phyloP scores from a whole-genome alignment of 371 early-diverging fungal genomes.

The Haplosporangium sp. region DNA sequence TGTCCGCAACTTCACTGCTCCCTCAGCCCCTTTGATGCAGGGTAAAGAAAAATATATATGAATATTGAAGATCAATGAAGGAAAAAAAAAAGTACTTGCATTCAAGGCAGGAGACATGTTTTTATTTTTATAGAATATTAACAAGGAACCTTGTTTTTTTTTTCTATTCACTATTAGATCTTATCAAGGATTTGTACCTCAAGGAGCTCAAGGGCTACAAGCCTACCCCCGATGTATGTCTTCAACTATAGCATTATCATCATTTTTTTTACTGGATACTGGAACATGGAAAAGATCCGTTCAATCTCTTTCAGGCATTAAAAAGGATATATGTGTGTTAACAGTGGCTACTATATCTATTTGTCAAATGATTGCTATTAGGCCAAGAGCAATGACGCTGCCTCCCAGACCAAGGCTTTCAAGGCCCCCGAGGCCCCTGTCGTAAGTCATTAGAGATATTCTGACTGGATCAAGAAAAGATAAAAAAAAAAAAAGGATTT shows the following conservation, averaged over 20 bases:
- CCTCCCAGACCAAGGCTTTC: slow-evolving; percentile 56
- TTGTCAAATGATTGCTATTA: no score
- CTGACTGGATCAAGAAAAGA: no score
- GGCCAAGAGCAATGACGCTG: slow-evolving; percentile 46
- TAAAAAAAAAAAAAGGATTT: no score
- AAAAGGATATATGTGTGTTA: not conserved
- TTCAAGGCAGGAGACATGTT: no score
- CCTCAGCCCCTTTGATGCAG: slow-evolving; percentile 53
- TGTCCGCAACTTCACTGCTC: slow-evolving; percentile 55
- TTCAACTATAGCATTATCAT: no score
- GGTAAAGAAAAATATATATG: slow-evolving; percentile 12
- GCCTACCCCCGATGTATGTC: slow-evolving; percentile 48
- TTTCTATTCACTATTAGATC: slow-evolving; percentile 17
- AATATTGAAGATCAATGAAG: no score
- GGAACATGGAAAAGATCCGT: no score
- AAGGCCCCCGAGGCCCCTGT: slow-evolving; percentile 47
- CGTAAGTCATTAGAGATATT: no score
- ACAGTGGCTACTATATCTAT: slow-evolving; percentile 1
- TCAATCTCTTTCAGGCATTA: not conserved
- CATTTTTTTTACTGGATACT: no score
- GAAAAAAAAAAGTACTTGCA: no score
- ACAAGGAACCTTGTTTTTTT: not conserved
- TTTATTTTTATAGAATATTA: not conserved
- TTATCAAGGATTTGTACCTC: slow-evolving; percentile 55
- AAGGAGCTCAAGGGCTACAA: slow-evolving; percentile 54